These are phyloP conservation scores for Auricularia cornea DNA, from an alignment of 768 basidiomycete genomes.

Conservation along the genomic window DNA sequence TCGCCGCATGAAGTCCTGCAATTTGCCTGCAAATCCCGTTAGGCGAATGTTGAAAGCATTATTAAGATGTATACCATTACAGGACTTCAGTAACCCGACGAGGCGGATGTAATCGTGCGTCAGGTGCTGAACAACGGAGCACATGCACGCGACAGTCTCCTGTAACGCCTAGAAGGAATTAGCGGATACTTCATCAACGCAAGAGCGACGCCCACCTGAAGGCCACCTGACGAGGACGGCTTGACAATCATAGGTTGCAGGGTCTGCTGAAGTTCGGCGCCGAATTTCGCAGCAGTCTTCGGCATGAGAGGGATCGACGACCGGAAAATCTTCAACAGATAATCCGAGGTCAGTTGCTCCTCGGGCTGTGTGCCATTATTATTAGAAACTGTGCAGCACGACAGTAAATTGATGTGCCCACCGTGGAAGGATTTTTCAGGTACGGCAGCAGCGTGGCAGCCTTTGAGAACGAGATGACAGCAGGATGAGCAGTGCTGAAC, in stretches of 20 bases:
- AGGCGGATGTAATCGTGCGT: constrained; percentile 80
- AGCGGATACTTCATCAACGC: neutral
- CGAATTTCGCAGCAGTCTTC: constrained; percentile 82
- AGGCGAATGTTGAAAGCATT: neutral
- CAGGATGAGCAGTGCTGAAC: constrained; percentile 74
- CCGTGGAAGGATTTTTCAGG: constrained; percentile 72
- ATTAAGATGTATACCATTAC: constrained; percentile 49
- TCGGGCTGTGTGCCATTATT: constrained; percentile 45
- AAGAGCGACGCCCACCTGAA: constrained; percentile 40
- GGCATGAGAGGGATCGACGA: constrained; percentile 82
- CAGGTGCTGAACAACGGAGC: constrained; percentile 70
- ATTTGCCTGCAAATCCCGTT: constrained; percentile 7
- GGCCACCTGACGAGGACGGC: constrained; percentile 59
- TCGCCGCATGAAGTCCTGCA: constrained; percentile 48
- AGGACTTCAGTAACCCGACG: constrained; percentile 74
- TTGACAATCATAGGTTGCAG: constrained; percentile 90
- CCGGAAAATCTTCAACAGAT: constrained; percentile 82
- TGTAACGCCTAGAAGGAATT: constrained; percentile 56
- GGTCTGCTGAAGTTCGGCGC: constrained; percentile 68
- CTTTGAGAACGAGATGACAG: constrained; percentile 72
- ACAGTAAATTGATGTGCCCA: constrained; percentile 26
- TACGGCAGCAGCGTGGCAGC: constrained; percentile 86
- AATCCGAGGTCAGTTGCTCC: constrained; percentile 77
- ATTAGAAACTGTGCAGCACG: neutral
- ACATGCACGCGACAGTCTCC: constrained; percentile 90